Evolutionary conservation across 371 early-diverging fungal species (phyloP), one percentile per base, ranked within the genome.

Genomic region (Saksenaea vasiformis): DNA sequence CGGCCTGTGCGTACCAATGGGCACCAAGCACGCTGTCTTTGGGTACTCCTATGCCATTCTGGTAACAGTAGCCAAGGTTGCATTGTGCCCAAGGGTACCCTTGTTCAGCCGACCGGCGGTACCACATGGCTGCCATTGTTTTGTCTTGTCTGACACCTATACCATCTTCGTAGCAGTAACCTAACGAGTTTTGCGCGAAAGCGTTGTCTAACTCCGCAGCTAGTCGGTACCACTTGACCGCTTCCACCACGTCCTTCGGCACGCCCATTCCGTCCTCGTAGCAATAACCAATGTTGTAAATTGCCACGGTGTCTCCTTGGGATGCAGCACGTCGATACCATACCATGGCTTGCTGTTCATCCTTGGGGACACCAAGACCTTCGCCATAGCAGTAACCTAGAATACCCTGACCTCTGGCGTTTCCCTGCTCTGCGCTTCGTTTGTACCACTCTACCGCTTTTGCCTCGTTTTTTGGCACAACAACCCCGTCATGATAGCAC

Each of bases 251-350:
- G 58, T 91, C 76, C 68, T 85, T 84, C 57, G 85, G 81, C 5
- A 90, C 86, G 17, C 93, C 93, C 36, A 90, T 78, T 22, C 95
- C 96, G 35, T 91, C 88, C 69, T 93, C 91, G 67, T 92, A 93
- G 61, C 92, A 91, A 68, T 91, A 87, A 0, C 90, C 94, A 47
- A 93, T 80, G 55, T 93, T 93, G 77, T 91, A 91, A 72, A 91
- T 88, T 15, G 91, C 88, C 1, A 91, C 91, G 0, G 86, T 83
- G 54, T 87, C 84, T 24, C 84, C 85, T 59, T 85, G 85, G 15
- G 68, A 75, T 0, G 93, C 90, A 4, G 90, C 83, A 1, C 79
- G 73, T 14, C 74, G 71, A 67, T 90, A 93, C 88, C 90, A 93
- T 57, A 78, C 78, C 61, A 92, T 81, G 8, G 93, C 93, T 62